A percentile compares a stretch with the other conserved stretches of the same genome.
Conservation (phyloP, 495 filamentous ascomycete genomes). For the Viridothelium virens region DNA sequence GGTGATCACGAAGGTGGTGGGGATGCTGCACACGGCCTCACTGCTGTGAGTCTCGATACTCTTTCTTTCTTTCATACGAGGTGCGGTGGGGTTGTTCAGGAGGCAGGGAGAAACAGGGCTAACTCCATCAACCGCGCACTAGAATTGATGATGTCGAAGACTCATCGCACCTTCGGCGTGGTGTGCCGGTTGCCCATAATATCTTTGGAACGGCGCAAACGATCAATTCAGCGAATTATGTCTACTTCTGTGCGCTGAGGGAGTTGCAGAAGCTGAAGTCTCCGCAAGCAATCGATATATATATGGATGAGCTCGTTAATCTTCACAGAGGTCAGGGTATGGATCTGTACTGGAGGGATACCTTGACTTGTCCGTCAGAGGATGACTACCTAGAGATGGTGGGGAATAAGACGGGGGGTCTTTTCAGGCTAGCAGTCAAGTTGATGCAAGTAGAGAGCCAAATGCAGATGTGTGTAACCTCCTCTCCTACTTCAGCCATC, state of each 20-base stretch:
- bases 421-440: conserved; percentile 90
- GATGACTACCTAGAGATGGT: conserved; percentile 99
- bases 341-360: conserved; percentile 96
- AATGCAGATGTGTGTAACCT: neutral
- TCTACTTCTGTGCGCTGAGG: conserved; percentile 85
- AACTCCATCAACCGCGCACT: neutral
- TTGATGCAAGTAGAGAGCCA: conserved; percentile 79
- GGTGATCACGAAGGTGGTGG: conserved; percentile 79
- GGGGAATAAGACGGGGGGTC: conserved; percentile 90
- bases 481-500: neutral
- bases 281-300: conserved; percentile 63
- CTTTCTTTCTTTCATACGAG: neutral
- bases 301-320: conserved; percentile 82
- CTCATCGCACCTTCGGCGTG: conserved; percentile 71
- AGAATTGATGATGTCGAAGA: conserved; percentile 73
- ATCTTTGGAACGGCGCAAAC: conserved; percentile 96
- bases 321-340: conserved; percentile 94
- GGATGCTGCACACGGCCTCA: conserved; percentile 90
- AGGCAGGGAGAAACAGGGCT: neutral
- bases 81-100: neutral
- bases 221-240: conserved; percentile 95
- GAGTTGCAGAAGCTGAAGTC: conserved; percentile 65
- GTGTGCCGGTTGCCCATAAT: conserved; percentile 82
- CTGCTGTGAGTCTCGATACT: conserved; percentile 49
- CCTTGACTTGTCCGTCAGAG: conserved; percentile 83